Base-by-base conservation (phyloP, 2,329 filamentous ascomycete genomes). In the Tolypocladium ovalisporum region DNA sequence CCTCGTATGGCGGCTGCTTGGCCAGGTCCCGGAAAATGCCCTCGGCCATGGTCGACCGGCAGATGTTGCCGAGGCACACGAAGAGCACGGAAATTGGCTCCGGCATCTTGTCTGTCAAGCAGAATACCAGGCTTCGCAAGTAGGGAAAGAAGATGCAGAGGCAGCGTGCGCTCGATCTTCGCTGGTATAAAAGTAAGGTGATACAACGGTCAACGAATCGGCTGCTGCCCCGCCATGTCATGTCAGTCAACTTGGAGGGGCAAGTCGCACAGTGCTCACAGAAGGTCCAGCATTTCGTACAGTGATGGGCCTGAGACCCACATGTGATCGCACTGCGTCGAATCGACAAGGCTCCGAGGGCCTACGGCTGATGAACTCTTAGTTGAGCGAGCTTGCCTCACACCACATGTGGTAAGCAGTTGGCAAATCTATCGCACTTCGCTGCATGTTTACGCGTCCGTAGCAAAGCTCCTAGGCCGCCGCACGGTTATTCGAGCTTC, bases 21-120 rank as follows among this genome's bases (percentile, higher is more conserved):
- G 81, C 80, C 44, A 94, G 75, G 59, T 86, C 82, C 58, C 85
- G 84, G 75, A 99, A 97, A 62, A 96, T 89, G 54, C 89, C 94
- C 77, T 97, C 93, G 52, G 92, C 90, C 94, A 99, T 97, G 36
- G 94, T 89, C 9, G 91, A 96, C 60, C 82, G 80, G 70, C 91
- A 99, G 68, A 97, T 97, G 73, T 99, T 99, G 71, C 94, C 94
- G 37, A 97, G 81, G 74, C 94, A 99, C 65, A 97, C 93, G 70
- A 97, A 97, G 55, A 97, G 83, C 40, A 97, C 88, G 2, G 87
- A 91, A 56, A 89, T 63, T 42, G 71, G 70, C 59, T 75, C 73
- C 8, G 73, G 59, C 73, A 75, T 74, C 47, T 35, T 24, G 60
- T 66, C 61, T 52, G 17, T 32, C 55, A 57, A 34, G 54, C 47